Conservation (phyloP, 176 grass and related monocot species). For the Stipa capillata region DNA sequence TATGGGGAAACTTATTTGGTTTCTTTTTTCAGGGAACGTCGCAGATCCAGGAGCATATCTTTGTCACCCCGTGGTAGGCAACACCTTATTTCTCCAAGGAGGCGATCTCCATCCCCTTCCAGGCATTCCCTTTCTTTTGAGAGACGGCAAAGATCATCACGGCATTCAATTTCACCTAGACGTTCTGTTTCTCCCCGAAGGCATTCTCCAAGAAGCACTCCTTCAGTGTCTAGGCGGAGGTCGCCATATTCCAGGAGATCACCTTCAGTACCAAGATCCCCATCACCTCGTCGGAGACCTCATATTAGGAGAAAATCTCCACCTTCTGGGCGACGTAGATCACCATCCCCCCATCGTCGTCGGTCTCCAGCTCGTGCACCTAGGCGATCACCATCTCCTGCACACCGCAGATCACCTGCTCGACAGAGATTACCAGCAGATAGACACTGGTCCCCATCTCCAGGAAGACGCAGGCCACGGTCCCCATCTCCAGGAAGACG, state of each 20-base stretch:
- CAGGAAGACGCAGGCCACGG: not conserved
- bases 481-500: constrained; percentile 38
- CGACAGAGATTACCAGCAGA: constrained; percentile 13
- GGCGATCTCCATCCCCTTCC: constrained; percentile 34
- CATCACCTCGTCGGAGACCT: constrained; percentile 28
- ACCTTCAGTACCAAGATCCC: constrained; percentile 47
- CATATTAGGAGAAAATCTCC: constrained; percentile 51
- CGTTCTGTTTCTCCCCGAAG: constrained; percentile 48
- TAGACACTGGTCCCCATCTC: constrained; percentile 36
- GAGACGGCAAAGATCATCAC: constrained; percentile 29
- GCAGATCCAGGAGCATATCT: constrained; percentile 46
- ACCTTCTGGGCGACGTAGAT: constrained; percentile 26
- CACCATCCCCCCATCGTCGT: constrained; percentile 39
- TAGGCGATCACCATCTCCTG: constrained; percentile 57
- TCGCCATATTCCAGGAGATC: constrained; percentile 49
- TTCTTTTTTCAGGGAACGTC: constrained; percentile 36
- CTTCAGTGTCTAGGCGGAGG: constrained; percentile 33
- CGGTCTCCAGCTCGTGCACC: constrained; percentile 45
- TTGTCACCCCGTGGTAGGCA: constrained; percentile 35
- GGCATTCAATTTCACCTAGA: constrained; percentile 45
- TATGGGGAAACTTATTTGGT: not conserved
- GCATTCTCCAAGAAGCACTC: constrained; percentile 45
- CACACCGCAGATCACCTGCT: constrained; percentile 42
- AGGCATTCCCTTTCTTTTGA: constrained; percentile 35
- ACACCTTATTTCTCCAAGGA: constrained; percentile 59